phyloP scores from a whole-genome alignment of 345 rosid species.

The Leavenworthia alabamica region DNA sequence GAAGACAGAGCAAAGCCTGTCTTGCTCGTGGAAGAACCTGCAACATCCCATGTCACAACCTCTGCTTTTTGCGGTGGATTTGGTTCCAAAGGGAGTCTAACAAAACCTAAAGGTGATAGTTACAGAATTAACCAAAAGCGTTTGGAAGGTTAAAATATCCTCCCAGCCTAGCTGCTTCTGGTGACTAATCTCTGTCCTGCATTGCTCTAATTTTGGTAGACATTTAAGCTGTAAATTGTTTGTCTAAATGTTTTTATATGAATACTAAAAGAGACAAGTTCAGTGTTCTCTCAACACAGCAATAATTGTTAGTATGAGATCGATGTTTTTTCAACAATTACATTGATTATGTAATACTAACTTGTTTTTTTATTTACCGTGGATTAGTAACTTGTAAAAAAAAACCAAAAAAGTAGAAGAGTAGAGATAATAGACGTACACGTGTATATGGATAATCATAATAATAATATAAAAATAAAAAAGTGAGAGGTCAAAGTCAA shows the following conservation, averaged over 20 bases:
- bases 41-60: conserved; percentile 26
- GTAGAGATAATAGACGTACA: neutral
- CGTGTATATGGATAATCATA: conserved; percentile 8
- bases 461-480: too few species aligned
- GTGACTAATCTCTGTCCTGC: conserved; percentile 15
- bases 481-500: too few species aligned
- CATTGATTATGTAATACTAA: too few species aligned
- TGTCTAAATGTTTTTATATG: conserved; percentile 7
- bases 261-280: too few species aligned
- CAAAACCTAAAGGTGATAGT: conserved; percentile 24
- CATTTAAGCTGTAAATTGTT: conserved; percentile 20
- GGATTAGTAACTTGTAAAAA: conserved; percentile 10
- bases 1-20: conserved; percentile 7
- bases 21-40: neutral
- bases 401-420: neutral
- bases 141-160: conserved; percentile 17
- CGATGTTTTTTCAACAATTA: too few species aligned
- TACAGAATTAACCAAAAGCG: conserved; percentile 21
- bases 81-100: conserved; percentile 31
- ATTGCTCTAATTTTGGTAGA: conserved; percentile 12
- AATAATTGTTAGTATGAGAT: too few species aligned
- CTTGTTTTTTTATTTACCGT: too few species aligned
- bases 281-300: too few species aligned
- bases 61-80: conserved; percentile 24
- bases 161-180: conserved; percentile 9